phyloP scores from a whole-genome alignment of 1,284 basidiomycete species.

The Tilletia horrida region DNA sequence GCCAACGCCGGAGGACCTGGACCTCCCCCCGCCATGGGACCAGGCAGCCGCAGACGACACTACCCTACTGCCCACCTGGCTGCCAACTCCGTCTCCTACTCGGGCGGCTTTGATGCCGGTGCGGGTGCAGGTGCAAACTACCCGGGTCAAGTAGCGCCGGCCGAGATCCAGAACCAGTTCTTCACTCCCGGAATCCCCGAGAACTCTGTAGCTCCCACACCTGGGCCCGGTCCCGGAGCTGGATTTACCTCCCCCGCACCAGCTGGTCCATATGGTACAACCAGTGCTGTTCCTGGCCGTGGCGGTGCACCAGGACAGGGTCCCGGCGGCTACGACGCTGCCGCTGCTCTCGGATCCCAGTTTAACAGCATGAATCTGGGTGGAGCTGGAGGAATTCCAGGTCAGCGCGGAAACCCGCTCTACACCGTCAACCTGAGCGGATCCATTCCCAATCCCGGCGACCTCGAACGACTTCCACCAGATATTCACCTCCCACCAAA shows the following conservation, averaged over 20 bases:
- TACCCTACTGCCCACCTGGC: slow-evolving; percentile 57
- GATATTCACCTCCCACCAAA: slow-evolving; percentile 82
- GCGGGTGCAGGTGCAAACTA: slow-evolving; percentile 46
- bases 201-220: slow-evolving; percentile 21
- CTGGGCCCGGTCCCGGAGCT: slow-evolving; percentile 12
- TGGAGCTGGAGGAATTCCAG: slow-evolving; percentile 16
- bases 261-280: slow-evolving; percentile 14
- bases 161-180: slow-evolving; percentile 22
- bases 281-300: slow-evolving; percentile 27
- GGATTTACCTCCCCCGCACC: not conserved
- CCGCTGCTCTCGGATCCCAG: slow-evolving; percentile 5
- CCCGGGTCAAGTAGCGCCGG: slow-evolving; percentile 26
- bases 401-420: slow-evolving; percentile 28
- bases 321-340: not conserved
- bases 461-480: slow-evolving; percentile 76
- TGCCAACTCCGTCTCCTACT: slow-evolving; percentile 54
- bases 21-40: slow-evolving; percentile 56
- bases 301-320: not conserved
- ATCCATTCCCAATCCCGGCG: slow-evolving; percentile 70
- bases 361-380: slow-evolving; percentile 59
- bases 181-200: slow-evolving; percentile 28
- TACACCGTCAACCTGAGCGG: slow-evolving; percentile 47
- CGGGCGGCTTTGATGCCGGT: slow-evolving; percentile 53
- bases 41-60: slow-evolving; percentile 56
- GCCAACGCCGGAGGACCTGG: slow-evolving; percentile 4